Evolutionary conservation across 2,329 filamentous ascomycete species (phyloP), one percentile per base, ranked within the genome.

Genomic region (Fusarium veterinarium): DNA sequence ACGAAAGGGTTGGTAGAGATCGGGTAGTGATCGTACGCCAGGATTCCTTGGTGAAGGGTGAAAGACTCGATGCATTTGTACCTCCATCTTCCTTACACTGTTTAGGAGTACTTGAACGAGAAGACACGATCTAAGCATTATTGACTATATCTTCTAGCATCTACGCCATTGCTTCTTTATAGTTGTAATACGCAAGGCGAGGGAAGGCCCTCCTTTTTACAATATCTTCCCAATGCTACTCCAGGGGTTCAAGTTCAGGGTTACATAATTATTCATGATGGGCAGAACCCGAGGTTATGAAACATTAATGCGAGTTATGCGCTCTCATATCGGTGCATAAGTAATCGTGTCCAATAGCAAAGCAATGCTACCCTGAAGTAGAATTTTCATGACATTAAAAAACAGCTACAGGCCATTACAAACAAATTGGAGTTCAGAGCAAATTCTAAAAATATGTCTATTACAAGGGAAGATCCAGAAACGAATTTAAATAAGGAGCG

Each of bases 41-140:
- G 16, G 11, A 11, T 20, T 25, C 3, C 48, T 20, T 19, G 17
- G 3, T 8, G 23, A 20, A 20, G 5, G 8, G 31, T n/a, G 6
- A 23, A 9, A 25, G 17, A 11, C 16, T 25, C 3, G 3, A 14
- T 14, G n/a, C 7, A 14, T 25, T 5, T 25, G 6, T 13, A 19
- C n/a, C 12, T 0, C 2, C 8, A 51, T 31, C 2, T 48, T 14
- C 3, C 3, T n/a, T 8, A 17, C 3, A 16, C 0, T n/a, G 28
- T 6, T 5, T 2, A 48, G 14, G 42, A 28, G 28, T 48, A 13
- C 1, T 31, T 12, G 33, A 35, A 14, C 20, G 11, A 14, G 1
- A 6, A 19, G 11, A 49, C 14, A 49, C 3, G 2, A 23, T 33
- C 3, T 12, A 19, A 49, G 3, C 30, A 13, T 13, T 5, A 9